Evolutionary conservation across 768 basidiomycete species (phyloP).

Genomic region (Coprinopsis strossmayeri): DNA sequence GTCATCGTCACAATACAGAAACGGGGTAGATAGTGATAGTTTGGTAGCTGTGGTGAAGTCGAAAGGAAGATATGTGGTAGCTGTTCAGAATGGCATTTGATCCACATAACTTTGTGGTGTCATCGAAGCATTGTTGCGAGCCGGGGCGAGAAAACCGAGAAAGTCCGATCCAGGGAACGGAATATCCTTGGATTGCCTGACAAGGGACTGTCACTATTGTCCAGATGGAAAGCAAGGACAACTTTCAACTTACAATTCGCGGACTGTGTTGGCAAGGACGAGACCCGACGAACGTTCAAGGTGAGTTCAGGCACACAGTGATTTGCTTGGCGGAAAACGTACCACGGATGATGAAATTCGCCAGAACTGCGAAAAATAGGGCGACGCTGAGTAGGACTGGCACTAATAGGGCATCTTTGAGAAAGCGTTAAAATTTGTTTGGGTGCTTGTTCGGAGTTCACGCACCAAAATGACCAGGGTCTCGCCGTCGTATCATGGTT

Average conservation of each 20-base stretch:
- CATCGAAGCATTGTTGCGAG: neutral
- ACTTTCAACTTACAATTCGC: slow-evolving; percentile 45
- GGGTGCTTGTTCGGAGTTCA: too few species aligned
- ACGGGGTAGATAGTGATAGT: too few species aligned
- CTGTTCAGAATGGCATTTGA: neutral
- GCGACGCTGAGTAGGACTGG: slow-evolving; percentile 77
- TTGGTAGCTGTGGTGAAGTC: too few species aligned
- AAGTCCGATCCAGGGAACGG: slow-evolving; percentile 25
- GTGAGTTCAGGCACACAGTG: neutral
- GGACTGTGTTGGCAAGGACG: slow-evolving; percentile 31
- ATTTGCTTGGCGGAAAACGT: slow-evolving; percentile 14
- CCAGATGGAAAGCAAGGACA: too few species aligned
- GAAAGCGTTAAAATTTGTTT: neutral
- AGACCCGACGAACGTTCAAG: neutral
- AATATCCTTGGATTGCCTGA: slow-evolving; percentile 20
- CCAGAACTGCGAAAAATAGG: slow-evolving; percentile 82
- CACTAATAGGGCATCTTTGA: slow-evolving; percentile 63
- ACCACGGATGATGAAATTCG: slow-evolving; percentile 88
- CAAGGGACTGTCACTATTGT: too few species aligned
- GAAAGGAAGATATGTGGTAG: too few species aligned
- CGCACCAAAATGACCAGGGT: slow-evolving; percentile 86
- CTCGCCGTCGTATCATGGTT: slow-evolving; percentile 83
- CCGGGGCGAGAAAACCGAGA: slow-evolving; percentile 13
- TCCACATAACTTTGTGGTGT: neutral
- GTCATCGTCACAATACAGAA: too few species aligned